A percentile compares a stretch with the other conserved stretches of the same genome.
Conservation (phyloP, 1,284 basidiomycete genomes). For the Leucocoprinus gongylophorus region DNA sequence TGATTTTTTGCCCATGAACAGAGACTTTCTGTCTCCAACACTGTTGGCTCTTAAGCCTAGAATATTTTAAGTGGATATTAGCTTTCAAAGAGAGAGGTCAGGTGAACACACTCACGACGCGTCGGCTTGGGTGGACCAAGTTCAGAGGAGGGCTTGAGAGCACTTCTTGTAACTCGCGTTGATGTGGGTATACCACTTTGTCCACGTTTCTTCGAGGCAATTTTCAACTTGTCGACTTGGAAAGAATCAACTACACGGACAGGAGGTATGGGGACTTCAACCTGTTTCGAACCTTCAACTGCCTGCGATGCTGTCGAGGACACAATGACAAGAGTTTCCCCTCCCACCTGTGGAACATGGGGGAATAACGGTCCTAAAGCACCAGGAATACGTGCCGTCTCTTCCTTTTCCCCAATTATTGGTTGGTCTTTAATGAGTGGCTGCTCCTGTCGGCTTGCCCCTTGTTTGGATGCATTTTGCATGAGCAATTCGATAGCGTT, state of each 20-base stretch:
- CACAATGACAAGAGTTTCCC: not conserved
- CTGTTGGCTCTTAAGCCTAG: not conserved
- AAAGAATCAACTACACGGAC: not conserved
- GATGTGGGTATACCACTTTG: slow-evolving; percentile 8
- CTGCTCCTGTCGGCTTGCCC: not conserved
- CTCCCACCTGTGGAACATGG: not conserved
- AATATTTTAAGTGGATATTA: not conserved
- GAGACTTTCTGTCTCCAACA: not conserved
- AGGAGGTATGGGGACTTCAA: not conserved
- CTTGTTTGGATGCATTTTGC: slow-evolving; percentile 8
- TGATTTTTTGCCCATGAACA: not conserved
- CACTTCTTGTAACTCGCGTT: slow-evolving; percentile 6
- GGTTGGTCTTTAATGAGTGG: not conserved
- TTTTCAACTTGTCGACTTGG: not conserved
- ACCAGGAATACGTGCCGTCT: not conserved
- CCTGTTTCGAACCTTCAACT: not conserved
- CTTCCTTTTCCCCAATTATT: not conserved
- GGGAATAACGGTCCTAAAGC: not conserved
- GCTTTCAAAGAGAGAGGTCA: not conserved
- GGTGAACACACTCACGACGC: slow-evolving; percentile 1
- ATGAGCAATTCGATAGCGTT: slow-evolving; percentile 11
- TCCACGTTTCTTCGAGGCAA: slow-evolving; percentile 1
- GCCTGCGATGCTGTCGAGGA: not conserved
- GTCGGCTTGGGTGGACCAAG: not conserved
- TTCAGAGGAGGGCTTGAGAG: slow-evolving; percentile 1